phyloP scores from a whole-genome alignment of 768 basidiomycete genomes.

The Phaeolepiota aurea region DNA sequence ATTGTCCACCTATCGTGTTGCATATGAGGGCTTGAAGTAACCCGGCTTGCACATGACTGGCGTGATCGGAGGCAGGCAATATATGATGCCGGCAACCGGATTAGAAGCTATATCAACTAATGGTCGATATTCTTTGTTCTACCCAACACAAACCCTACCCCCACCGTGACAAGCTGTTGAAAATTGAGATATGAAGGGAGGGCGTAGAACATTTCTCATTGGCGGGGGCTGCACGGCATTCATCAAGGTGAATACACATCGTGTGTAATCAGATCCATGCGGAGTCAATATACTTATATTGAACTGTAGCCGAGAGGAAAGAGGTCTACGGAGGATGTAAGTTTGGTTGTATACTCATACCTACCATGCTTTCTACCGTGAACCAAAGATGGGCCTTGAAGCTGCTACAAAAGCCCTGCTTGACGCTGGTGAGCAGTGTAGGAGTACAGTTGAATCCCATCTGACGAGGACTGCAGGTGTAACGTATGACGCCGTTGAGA shows the following conservation, averaged over 20 bases:
- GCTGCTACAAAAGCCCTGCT: slow-evolving; percentile 82
- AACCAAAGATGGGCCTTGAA: slow-evolving; percentile 76
- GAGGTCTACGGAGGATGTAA: slow-evolving; percentile 65
- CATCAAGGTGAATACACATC: slow-evolving; percentile 63
- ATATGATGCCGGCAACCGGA: no score
- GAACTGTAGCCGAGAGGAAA: slow-evolving; percentile 48
- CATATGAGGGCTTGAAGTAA: no score
- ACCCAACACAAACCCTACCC: no score
- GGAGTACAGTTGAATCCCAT: background rate
- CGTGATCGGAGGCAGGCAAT: no score
- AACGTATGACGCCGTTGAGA: slow-evolving; percentile 69
- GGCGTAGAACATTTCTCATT: slow-evolving; percentile 52
- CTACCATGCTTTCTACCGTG: background rate
- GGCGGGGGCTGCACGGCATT: slow-evolving; percentile 74
- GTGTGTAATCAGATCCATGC: background rate
- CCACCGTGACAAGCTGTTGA: no score
- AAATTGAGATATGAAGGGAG: slow-evolving; percentile 27
- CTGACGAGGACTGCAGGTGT: slow-evolving; percentile 40
- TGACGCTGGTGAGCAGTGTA: slow-evolving; percentile 53
- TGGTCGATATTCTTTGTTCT: no score
- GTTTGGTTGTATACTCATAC: slow-evolving; percentile 10
- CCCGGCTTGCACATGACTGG: no score
- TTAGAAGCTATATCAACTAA: no score
- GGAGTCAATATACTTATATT: slow-evolving; percentile 6
- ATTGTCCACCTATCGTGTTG: no score